Percentiles rank a stretch among this genome's conserved stretches.
Evolutionary conservation across 2,329 filamentous ascomycete genomes (phyloP).

Genomic region (Penicillium sp.): DNA sequence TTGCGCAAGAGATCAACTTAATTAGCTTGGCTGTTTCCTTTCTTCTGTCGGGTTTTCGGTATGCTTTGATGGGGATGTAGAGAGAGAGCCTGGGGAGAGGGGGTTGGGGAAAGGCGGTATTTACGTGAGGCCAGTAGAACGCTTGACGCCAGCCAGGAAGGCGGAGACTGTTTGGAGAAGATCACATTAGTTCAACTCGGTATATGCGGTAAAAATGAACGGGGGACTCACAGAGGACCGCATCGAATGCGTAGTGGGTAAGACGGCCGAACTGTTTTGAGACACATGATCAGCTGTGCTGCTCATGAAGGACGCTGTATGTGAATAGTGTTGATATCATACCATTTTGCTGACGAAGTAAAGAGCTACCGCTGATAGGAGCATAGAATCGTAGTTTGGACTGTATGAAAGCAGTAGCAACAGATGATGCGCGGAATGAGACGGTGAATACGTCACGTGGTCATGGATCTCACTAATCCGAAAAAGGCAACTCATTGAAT

Average conservation of each 20-base stretch:
- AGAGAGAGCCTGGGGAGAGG: conserved; percentile 14
- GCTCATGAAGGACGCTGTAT: neutral
- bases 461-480: too few species aligned
- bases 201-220: neutral
- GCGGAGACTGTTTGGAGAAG: conserved; percentile 65
- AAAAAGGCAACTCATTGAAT: too few species aligned
- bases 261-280: conserved; percentile 22
- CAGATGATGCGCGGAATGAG: conserved; percentile 10
- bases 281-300: conserved; percentile 3
- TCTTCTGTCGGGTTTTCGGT: neutral
- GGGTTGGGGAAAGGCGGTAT: conserved; percentile 40
- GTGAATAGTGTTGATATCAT: conserved; percentile 1
- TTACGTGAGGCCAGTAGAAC: conserved; percentile 96
- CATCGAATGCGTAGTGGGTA: conserved; percentile 27
- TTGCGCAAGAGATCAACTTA: conserved; percentile 24
- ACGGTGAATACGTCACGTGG: conserved; percentile 10
- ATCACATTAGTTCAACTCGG: conserved; percentile 3
- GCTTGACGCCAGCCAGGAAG: conserved; percentile 93
- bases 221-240: conserved; percentile 22
- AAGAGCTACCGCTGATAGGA: neutral
- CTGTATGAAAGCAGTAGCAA: neutral
- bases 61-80: conserved; percentile 2
- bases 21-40: conserved; percentile 23
- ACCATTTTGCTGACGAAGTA: conserved; percentile 15
- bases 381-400: conserved; percentile 3